Conservation (phyloP, 441 rosid species). For the Erodium trifolium region DNA sequence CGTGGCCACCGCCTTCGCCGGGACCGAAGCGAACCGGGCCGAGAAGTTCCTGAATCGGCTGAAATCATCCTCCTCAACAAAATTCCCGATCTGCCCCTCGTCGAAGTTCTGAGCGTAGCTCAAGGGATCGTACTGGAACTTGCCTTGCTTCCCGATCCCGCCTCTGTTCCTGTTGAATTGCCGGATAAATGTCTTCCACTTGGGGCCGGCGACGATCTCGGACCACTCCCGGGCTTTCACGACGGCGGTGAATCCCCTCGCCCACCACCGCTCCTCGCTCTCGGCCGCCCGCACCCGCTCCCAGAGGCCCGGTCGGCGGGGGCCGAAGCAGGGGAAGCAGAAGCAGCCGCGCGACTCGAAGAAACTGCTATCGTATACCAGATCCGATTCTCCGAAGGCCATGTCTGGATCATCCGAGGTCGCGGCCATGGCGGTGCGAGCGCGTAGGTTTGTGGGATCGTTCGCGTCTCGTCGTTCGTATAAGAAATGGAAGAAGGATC, state of each 20-base stretch:
- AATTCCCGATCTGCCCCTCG: conserved; percentile 27
- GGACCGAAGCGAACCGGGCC: conserved; percentile 34
- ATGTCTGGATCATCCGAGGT: conserved; percentile 17
- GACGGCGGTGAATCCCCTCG: conserved; percentile 30
- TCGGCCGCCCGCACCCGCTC: conserved; percentile 36
- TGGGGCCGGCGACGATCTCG: conserved; percentile 35
- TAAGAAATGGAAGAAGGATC: neutral
- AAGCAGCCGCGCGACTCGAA: conserved; percentile 31
- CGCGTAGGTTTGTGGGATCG: neutral
- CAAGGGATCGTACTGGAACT: conserved; percentile 70
- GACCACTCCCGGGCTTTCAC: conserved; percentile 70
- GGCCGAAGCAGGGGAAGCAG: conserved; percentile 43
- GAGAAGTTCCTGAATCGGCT: conserved; percentile 40
- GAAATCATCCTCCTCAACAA: conserved; percentile 26
- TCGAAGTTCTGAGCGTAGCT: conserved; percentile 64
- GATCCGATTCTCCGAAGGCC: conserved; percentile 18
- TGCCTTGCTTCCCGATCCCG: conserved; percentile 29
- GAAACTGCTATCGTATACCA: conserved; percentile 23
- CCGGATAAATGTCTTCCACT: conserved; percentile 55
- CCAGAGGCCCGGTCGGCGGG: conserved; percentile 39
- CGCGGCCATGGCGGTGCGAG: neutral
- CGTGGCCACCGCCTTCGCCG: conserved; percentile 14
- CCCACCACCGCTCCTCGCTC: conserved; percentile 34
- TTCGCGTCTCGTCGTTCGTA: neutral
- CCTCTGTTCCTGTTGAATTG: conserved; percentile 45